Conservation (phyloP, 2,329 filamentous ascomycete species). For the Paecilomyces fulvus region DNA sequence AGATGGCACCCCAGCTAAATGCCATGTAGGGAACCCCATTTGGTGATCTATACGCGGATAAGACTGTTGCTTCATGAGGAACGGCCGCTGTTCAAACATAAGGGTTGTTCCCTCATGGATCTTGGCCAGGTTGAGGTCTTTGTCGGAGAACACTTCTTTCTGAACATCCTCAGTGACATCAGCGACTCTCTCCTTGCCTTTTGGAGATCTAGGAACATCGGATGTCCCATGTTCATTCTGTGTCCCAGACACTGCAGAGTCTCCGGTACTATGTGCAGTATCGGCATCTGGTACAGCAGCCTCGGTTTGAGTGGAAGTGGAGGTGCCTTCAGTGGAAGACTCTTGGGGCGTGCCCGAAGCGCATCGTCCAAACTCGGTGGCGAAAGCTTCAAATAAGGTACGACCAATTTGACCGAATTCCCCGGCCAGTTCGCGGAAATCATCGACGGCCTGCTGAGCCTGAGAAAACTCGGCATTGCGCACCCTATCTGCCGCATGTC, state of each 20-base stretch:
- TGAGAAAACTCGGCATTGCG: conserved; percentile 27
- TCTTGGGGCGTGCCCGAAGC: conserved; percentile 5
- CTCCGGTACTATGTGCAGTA: not conserved
- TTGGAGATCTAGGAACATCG: not conserved
- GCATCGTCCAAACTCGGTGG: conserved; percentile 23
- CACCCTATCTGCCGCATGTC: conserved; percentile 27
- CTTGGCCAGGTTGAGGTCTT: not conserved
- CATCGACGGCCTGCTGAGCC: conserved; percentile 28
- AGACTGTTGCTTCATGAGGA: not conserved
- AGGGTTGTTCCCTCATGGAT: not conserved
- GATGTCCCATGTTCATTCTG: not conserved
- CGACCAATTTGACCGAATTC: conserved; percentile 33
- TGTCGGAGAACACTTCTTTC: not conserved
- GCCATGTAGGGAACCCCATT: not conserved
- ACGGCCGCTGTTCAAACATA: not conserved
- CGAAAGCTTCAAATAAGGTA: conserved; percentile 30
- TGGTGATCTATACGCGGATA: not conserved
- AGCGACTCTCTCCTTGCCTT: not conserved
- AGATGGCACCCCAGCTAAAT: not conserved
- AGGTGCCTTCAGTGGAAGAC: conserved; percentile 1
- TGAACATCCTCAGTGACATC: not conserved
- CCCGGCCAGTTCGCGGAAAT: conserved; percentile 32
- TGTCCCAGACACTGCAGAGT: not conserved
- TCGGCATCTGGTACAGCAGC: not conserved
- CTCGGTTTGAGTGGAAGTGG: not conserved